Evolutionary conservation across 2,329 filamentous ascomycete species (phyloP).

Genomic region (Arthroderma uncinatum): DNA sequence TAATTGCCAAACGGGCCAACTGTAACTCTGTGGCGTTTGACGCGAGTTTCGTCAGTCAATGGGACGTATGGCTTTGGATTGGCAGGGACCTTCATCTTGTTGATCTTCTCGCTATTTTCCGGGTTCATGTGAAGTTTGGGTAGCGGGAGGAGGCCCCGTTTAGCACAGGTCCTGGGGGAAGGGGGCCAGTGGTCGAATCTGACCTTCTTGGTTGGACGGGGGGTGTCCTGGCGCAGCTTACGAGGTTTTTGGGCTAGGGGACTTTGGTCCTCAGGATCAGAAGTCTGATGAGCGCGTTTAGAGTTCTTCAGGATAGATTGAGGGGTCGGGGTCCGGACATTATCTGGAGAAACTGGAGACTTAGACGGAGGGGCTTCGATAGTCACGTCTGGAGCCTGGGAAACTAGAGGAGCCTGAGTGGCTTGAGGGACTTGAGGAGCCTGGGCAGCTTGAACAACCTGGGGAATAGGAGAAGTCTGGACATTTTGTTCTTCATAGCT

Average conservation of each 20-base stretch:
- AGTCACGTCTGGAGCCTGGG: background rate
- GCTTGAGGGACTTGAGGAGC: background rate
- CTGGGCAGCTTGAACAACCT: background rate
- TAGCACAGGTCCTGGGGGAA: background rate
- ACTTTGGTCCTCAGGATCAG: background rate
- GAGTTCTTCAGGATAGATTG: background rate
- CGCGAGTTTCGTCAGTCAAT: background rate
- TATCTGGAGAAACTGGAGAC: background rate
- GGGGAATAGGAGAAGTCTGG: background rate
- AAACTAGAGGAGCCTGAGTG: background rate
- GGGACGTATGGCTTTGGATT: background rate
- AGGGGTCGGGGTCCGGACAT: no score
- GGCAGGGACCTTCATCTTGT: background rate
- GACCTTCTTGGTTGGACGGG: background rate
- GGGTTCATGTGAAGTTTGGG: background rate
- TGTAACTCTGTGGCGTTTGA: slow-evolving; percentile 8
- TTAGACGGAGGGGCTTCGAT: background rate
- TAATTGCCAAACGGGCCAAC: slow-evolving; percentile 11
- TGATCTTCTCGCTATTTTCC: background rate
- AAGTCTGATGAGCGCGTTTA: background rate
- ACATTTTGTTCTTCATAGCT: background rate
- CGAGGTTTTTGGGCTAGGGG: background rate
- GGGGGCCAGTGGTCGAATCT: background rate
- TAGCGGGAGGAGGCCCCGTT: background rate
- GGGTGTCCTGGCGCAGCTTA: background rate